Conservation (phyloP, 2,329 filamentous ascomycete genomes). For the Venturia asperata region DNA sequence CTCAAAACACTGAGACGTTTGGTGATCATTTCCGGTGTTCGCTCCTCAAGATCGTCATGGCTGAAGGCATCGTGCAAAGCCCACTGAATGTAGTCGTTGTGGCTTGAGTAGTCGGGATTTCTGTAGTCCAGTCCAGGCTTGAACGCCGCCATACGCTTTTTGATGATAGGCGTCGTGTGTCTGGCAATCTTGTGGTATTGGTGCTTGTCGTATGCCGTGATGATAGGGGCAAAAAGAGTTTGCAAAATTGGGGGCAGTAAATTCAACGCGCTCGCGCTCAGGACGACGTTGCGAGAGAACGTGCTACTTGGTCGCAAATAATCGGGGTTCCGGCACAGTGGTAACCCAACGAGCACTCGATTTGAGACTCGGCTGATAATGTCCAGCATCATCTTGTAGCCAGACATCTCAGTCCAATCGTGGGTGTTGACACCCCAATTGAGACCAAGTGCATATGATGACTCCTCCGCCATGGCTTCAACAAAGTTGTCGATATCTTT, state of each 20-base stretch:
- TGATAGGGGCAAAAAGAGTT: constrained; percentile 21
- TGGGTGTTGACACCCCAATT: constrained; percentile 33
- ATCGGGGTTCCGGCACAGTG: constrained; percentile 17
- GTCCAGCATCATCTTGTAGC: constrained; percentile 19
- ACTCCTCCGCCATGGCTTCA: constrained; percentile 34
- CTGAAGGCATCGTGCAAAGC: constrained; percentile 32
- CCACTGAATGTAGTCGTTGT: constrained; percentile 39
- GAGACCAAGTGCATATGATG: constrained; percentile 29
- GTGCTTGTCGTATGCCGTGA: constrained; percentile 29
- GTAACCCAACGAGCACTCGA: constrained; percentile 18
- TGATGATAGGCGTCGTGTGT: constrained; percentile 32
- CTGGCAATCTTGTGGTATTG: constrained; percentile 29
- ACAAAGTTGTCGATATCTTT: constrained; percentile 34
- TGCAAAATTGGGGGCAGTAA: constrained; percentile 13
- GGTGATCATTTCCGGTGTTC: constrained; percentile 30
- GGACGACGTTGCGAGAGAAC: constrained; percentile 17
- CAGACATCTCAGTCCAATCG: constrained; percentile 20
- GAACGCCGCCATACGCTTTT: constrained; percentile 26
- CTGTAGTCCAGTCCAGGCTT: constrained; percentile 22
- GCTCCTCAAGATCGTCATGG: constrained; percentile 27
- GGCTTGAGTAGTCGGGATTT: background rate
- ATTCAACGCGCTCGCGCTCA: constrained; percentile 18
- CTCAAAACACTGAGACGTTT: constrained; percentile 30
- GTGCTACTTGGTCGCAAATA: constrained; percentile 17
- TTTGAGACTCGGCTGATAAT: constrained; percentile 19